Evolutionary conservation across 1,284 basidiomycete genomes (phyloP), one percentile per base, ranked within the genome.

Genomic region (Ustilago crameri): DNA sequence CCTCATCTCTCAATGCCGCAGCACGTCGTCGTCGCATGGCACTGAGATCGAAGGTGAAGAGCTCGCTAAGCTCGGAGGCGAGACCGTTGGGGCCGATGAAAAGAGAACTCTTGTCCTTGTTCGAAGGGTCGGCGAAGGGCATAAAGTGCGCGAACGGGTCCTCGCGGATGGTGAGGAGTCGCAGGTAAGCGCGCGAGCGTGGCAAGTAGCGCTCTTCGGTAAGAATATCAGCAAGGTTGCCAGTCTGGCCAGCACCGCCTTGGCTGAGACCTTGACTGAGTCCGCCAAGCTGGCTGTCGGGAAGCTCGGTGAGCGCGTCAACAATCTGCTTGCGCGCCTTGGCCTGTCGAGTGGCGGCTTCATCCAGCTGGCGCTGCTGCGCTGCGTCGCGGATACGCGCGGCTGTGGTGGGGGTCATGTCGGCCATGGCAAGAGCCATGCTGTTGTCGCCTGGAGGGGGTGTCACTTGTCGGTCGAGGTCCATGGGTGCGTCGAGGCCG

Each of bases 71-170:
- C 82, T 95, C 92, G 0, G 91, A 90, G 0, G 90, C 89, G 24
- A 93, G 85, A 3, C 91, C 92, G 12, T 89, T 89, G 12, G 92
- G 92, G 0, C 90, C 93, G 44, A 90, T 91, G 75, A 88, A 91
- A 82, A 66, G 46, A 5, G 84, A 82, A 12, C 43, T 88, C 87
- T 9, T 89, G 85, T 5, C 89, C 37, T 88, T 85, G 79, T 88
- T 90, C 1, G 89, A 91, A 0, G 66, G 66, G 35, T 68, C 67
- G 50, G 59, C 61, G 42, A 68, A 74, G 1, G 93, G 93, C 48
- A 95, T 84, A 85, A 95, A 95, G 81, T 94, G 90, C 3, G 90
- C 86, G 2, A 91, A 85, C 15, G 93, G 93, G 77, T 96, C 92
- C 23, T 90, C 89, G 35, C 91, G 89, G 75, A 95, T 93, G 78